Evolutionary conservation across 2,329 filamentous ascomycete genomes (phyloP).

Genomic region (Phialemonium atrogriseum): DNA sequence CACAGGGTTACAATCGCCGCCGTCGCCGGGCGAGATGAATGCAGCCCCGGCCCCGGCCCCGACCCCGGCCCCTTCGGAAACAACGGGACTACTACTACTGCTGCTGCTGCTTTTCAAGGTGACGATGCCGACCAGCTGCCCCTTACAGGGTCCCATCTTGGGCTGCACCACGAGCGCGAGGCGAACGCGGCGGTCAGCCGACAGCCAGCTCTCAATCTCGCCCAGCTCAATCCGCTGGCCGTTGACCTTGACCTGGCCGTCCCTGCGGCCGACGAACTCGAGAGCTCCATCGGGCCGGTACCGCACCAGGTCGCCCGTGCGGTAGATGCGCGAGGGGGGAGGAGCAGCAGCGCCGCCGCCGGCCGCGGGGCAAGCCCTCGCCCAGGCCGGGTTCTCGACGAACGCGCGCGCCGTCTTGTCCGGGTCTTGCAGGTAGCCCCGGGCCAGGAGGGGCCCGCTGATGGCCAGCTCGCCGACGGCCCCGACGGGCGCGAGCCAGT

Average conservation of each 20-base stretch:
- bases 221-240: slow-evolving; percentile 42
- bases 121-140: slow-evolving; percentile 10
- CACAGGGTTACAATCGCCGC: slow-evolving; percentile 4
- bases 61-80: too few species aligned
- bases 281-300: slow-evolving; percentile 24
- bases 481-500: slow-evolving; percentile 19
- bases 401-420: slow-evolving; percentile 36
- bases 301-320: slow-evolving; percentile 29
- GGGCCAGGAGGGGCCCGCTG: slow-evolving; percentile 32
- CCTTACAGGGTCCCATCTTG: slow-evolving; percentile 9
- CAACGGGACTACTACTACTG: not conserved
- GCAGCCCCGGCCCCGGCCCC: too few species aligned
- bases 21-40: too few species aligned
- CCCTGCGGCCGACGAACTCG: slow-evolving; percentile 36
- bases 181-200: slow-evolving; percentile 8
- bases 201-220: slow-evolving; percentile 14
- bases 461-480: slow-evolving; percentile 23
- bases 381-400: slow-evolving; percentile 3
- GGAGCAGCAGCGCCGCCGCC: not conserved
- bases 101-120: slow-evolving; percentile 5
- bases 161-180: slow-evolving; percentile 12
- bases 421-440: slow-evolving; percentile 37
- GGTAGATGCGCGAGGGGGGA: slow-evolving; percentile 23
- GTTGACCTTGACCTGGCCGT: slow-evolving; percentile 44
- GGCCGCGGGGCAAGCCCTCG: slow-evolving; percentile 25